phyloP scores from a whole-genome alignment of 805 yeast species.

The Maudiozyma turicensis region DNA sequence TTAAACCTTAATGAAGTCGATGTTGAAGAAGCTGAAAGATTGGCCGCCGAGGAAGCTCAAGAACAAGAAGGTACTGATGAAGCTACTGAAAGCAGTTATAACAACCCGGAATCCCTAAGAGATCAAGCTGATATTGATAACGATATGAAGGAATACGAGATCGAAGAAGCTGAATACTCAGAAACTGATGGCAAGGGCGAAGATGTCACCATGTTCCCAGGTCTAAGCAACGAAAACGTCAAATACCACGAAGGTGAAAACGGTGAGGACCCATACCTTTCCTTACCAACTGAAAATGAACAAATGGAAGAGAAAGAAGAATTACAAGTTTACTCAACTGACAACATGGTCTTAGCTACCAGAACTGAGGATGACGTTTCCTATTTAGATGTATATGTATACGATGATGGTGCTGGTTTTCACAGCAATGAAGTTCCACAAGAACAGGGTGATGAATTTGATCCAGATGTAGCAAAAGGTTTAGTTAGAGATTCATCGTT shows the following conservation, averaged over 20 bases:
- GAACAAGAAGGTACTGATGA: neutral
- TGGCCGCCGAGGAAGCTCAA: constrained; percentile 21
- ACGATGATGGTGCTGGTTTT: constrained; percentile 88
- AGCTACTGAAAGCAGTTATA: neutral
- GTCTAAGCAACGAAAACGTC: constrained; percentile 48
- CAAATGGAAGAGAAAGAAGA: constrained; percentile 71
- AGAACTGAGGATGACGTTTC: constrained; percentile 95
- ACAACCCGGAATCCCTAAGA: constrained; percentile 26
- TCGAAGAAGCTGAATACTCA: constrained; percentile 74
- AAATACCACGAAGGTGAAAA: constrained; percentile 44
- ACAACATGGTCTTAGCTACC: constrained; percentile 80
- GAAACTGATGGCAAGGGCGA: constrained; percentile 48
- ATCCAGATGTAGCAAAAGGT: constrained; percentile 69
- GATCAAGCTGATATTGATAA: constrained; percentile 62
- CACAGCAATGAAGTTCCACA: constrained; percentile 58
- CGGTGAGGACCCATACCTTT: constrained; percentile 35
- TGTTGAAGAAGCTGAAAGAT: constrained; percentile 47
- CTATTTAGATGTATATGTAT: constrained; percentile 83
- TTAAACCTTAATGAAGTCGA: constrained; percentile 71
- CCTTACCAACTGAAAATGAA: constrained; percentile 44
- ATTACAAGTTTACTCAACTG: constrained; percentile 78
- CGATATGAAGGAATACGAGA: constrained; percentile 77
- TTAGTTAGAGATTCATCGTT: constrained; percentile 61
- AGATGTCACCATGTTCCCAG: constrained; percentile 60
- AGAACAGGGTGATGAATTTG: constrained; percentile 52